Evolutionary conservation across 2,329 filamentous ascomycete species (phyloP).

Genomic region (Bretziella fagacearum): DNA sequence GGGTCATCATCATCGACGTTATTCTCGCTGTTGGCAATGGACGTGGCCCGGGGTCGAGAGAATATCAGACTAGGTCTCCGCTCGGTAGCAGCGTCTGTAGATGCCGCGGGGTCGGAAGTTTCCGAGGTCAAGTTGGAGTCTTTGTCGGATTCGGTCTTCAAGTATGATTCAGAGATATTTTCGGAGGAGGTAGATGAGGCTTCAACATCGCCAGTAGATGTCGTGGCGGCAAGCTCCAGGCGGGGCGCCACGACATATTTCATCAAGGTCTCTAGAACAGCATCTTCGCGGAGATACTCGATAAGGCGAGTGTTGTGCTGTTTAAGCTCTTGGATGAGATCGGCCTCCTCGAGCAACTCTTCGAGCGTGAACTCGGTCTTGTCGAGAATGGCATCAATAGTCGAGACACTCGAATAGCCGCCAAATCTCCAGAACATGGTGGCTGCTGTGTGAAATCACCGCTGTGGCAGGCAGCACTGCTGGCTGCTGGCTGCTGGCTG

Average conservation of each 20-base stretch:
- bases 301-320: constrained; percentile 96
- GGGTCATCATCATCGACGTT: constrained; percentile 51
- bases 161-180: too few relatives aligned
- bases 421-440: constrained; percentile 99
- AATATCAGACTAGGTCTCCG: constrained; percentile 23
- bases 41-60: constrained; percentile 36
- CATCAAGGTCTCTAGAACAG: constrained; percentile 67
- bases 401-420: constrained; percentile 93
- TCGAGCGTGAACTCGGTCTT: constrained; percentile 92
- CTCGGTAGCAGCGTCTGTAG: constrained; percentile 17
- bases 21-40: constrained; percentile 30
- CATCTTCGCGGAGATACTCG: constrained; percentile 81
- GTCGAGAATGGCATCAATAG: constrained; percentile 91
- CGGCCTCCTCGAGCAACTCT: constrained; percentile 87
- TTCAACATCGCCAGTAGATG: constrained; percentile 20
- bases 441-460: constrained; percentile 20
- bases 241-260: constrained; percentile 80
- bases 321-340: constrained; percentile 94
- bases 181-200: constrained; percentile 39
- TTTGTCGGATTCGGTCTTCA: too few relatives aligned
- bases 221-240: constrained; percentile 32
- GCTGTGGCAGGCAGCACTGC: too few relatives aligned
- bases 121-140: constrained; percentile 32
- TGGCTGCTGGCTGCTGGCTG: too few relatives aligned
- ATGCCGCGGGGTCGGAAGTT: constrained; percentile 25